Evolutionary conservation across 208 protist genomes (phyloP).

Genomic region (Wallacemonas collosoma): DNA sequence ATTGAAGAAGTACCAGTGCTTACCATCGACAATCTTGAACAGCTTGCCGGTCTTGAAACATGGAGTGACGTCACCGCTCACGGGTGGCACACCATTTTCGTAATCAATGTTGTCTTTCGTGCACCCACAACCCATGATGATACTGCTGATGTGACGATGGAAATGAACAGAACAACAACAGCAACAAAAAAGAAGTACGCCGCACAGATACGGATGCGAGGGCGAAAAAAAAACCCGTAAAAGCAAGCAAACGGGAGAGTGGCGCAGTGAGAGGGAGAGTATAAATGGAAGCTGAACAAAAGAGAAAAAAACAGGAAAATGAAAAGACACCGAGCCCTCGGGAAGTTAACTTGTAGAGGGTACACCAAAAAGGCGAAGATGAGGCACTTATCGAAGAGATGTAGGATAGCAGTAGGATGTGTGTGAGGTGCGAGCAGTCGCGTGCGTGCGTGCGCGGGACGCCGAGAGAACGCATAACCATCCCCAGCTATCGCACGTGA

Average conservation of each 20-base stretch:
- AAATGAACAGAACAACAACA: background rate
- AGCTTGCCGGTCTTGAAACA: conserved; percentile 65
- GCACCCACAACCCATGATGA: conserved; percentile 33
- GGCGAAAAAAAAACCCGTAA: background rate
- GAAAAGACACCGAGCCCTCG: conserved; percentile 3
- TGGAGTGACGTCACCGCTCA: conserved; percentile 46
- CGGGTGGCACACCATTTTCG: conserved; percentile 37
- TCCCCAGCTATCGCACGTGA: too few species aligned
- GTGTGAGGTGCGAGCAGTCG: too few species aligned
- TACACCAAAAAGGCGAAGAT: too few species aligned
- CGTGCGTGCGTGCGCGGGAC: too few species aligned
- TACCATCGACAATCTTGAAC: conserved; percentile 59
- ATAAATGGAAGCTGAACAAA: background rate
- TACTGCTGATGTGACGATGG: background rate
- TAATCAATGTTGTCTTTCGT: conserved; percentile 27
- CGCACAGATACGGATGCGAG: background rate
- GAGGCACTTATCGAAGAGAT: too few species aligned
- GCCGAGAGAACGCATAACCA: too few species aligned
- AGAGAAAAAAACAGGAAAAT: conserved; percentile 19
- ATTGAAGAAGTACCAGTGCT: conserved; percentile 82
- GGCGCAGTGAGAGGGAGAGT: too few species aligned
- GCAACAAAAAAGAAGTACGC: background rate
- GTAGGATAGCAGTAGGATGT: background rate
- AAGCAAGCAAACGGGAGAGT: background rate
- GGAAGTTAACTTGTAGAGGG: too few species aligned